Evolutionary conservation across 2,329 filamentous ascomycete genomes (phyloP).

Genomic region (Sarocladium strictum): DNA sequence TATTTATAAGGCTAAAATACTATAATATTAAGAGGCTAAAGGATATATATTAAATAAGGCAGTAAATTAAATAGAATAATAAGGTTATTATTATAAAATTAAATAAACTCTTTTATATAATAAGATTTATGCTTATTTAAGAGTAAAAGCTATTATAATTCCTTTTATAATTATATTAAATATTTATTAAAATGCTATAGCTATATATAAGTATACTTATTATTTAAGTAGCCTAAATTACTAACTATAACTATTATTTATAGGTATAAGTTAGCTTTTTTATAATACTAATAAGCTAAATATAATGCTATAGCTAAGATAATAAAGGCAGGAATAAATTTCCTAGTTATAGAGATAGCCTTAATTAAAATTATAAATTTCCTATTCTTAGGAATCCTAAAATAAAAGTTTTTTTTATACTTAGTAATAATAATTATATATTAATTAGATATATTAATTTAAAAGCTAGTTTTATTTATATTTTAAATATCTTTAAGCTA

Average conservation of each 20-base stretch:
- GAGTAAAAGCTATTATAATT: neutral
- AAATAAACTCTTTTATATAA: slow-evolving; percentile 1
- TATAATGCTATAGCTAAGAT: no score
- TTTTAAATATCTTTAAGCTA: no score
- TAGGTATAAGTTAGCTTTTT: neutral
- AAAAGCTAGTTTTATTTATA: no score
- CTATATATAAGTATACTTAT: neutral
- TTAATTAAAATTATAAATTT: neutral
- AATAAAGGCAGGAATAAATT: neutral
- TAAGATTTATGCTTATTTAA: slow-evolving; percentile 1
- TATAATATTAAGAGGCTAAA: no score
- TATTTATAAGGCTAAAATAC: no score
- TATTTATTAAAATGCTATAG: neutral
- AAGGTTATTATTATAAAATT: neutral
- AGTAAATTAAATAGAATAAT: slow-evolving; percentile 5
- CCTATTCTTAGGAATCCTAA: no score
- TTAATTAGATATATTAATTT: no score
- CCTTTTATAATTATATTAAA: neutral
- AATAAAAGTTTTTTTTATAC: no score
- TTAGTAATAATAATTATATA: no score
- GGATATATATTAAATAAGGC: no score
- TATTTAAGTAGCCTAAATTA: neutral
- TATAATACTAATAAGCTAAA: neutral
- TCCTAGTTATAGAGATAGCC: neutral
- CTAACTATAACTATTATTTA: no score